Percentiles rank a stretch among this genome's conserved stretches.
phyloP scores from a whole-genome alignment of 257 asterid genomes.

The Cinchona pubescens region DNA sequence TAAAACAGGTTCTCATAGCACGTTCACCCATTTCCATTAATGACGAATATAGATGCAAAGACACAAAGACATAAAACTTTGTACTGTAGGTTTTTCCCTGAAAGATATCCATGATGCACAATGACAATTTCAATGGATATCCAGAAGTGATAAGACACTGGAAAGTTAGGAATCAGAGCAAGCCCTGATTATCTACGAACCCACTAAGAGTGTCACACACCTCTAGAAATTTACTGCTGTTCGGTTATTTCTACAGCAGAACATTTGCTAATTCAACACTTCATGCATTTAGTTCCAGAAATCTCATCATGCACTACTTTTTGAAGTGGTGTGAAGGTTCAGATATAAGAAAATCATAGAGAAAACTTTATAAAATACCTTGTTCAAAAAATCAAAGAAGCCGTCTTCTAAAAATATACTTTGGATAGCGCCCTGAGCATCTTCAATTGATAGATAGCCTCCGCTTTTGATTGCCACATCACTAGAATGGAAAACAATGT shows the following conservation, averaged over 20 bases:
- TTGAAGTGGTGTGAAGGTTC: not conserved
- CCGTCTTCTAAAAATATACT: constrained; percentile 54
- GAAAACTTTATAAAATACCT: constrained; percentile 33
- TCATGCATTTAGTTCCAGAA: not conserved
- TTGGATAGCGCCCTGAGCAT: constrained; percentile 48
- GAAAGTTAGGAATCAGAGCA: not conserved
- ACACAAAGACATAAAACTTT: not conserved
- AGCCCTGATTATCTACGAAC: not conserved
- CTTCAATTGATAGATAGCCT: constrained; percentile 71
- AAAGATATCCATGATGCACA: not conserved
- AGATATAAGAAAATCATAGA: not conserved
- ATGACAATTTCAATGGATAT: not conserved
- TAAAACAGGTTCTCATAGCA: not conserved
- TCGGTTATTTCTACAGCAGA: not conserved
- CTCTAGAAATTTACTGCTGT: not conserved
- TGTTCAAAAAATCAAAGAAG: constrained; percentile 69
- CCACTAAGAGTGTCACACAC: not conserved
- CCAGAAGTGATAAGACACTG: not conserved
- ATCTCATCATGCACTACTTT: not conserved
- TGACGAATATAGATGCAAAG: not conserved
- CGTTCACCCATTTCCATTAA: not conserved
- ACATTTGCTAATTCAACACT: not conserved
- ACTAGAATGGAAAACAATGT: constrained; percentile 35
- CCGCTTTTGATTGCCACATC: constrained; percentile 39
- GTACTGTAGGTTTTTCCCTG: not conserved